Evolutionary conservation across 345 rosid species (phyloP), one percentile per base, ranked within the genome.

Genomic region (Kernera saxatilis): DNA sequence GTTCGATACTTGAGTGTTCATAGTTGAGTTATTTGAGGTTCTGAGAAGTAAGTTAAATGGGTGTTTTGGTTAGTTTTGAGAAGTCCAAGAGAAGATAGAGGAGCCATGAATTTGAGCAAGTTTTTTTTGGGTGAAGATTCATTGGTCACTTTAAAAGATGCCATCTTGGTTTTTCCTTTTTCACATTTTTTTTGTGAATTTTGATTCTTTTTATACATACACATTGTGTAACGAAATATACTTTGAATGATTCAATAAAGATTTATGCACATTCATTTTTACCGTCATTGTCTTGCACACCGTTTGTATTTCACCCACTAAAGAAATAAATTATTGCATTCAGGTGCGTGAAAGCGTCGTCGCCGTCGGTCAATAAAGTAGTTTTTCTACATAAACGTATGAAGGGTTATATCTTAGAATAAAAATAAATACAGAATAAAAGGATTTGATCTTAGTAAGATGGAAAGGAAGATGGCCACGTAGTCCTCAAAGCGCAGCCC

Each of bases 1-100:
- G 72, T 48, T 76, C 77, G 13, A 58, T 83, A 6, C 29, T 81
- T 3, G 70, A 87, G 75, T 87, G 93, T 73, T 71, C 46, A 30
- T 73, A 52, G 32, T 29, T 49, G 32, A 65, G 70, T n/a, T n/a
- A n/a, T 53, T 62, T 64, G 35, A 51, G 56, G 32, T 26, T 39
- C 22, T 48, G 6, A 39, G 21, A 3, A 27, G 36, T 19, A 9
- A 19, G 35, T 35, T n/a, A n/a, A n/a, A n/a, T n/a, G n/a, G 32
- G 32, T 43, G 49, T 7, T 40, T 40, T 40, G 25, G 18, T 60
- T 60, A 19, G 2, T 8, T 21, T 41, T 26, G 11, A 61, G 67
- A 17, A 11, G 41, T 41, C 5, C 67, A 43, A 27, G 17, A 49
- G 44, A 41, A 17, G 70, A 55, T 64, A 65, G 43, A 73, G 9